These are phyloP conservation scores for Pseudevernia furfuracea DNA, from an alignment of 495 filamentous ascomycete genomes.

Conservation along the genomic window DNA sequence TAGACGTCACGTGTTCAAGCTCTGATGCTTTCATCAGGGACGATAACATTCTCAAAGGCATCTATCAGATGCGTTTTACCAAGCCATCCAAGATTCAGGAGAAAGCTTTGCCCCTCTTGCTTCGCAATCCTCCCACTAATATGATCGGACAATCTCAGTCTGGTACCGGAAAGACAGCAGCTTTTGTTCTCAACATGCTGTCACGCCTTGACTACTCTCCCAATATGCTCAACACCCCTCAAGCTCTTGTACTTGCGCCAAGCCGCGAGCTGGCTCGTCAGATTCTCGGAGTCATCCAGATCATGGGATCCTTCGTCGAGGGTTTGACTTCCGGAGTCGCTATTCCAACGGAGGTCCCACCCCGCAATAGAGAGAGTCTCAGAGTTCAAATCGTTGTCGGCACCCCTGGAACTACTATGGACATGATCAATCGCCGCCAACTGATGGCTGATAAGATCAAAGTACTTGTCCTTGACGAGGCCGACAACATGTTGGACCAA, in stretches of 20 bases:
- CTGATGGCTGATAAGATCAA: conserved; percentile 58
- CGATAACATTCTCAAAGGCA: conserved; percentile 49
- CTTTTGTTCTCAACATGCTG: conserved; percentile 87
- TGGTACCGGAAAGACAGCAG: conserved; percentile 96
- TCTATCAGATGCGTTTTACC: conserved; percentile 77
- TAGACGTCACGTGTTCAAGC: not conserved
- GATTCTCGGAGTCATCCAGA: conserved; percentile 72
- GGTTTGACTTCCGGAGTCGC: conserved; percentile 66
- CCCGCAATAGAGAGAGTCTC: conserved; percentile 48
- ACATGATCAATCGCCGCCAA: conserved; percentile 65
- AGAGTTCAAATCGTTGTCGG: conserved; percentile 75
- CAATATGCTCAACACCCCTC: conserved; percentile 49
- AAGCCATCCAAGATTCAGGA: conserved; percentile 98
- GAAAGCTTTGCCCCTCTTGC: conserved; percentile 77
- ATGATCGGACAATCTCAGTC: conserved; percentile 98
- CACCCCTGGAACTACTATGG: conserved; percentile 87
- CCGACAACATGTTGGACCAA: conserved; percentile 92
- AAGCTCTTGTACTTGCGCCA: conserved; percentile 84
- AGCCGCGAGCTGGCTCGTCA: conserved; percentile 93
- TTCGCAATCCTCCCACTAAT: conserved; percentile 74
- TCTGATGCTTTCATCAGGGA: conserved; percentile 30
- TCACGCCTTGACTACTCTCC: conserved; percentile 69
- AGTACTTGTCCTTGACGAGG: conserved; percentile 84
- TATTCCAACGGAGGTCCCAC: conserved; percentile 64
- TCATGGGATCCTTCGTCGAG: conserved; percentile 74